Evolutionary conservation across 129 eudicot genomes (phyloP), one percentile per base, ranked within the genome.

Genomic region (Artemisia annua): DNA sequence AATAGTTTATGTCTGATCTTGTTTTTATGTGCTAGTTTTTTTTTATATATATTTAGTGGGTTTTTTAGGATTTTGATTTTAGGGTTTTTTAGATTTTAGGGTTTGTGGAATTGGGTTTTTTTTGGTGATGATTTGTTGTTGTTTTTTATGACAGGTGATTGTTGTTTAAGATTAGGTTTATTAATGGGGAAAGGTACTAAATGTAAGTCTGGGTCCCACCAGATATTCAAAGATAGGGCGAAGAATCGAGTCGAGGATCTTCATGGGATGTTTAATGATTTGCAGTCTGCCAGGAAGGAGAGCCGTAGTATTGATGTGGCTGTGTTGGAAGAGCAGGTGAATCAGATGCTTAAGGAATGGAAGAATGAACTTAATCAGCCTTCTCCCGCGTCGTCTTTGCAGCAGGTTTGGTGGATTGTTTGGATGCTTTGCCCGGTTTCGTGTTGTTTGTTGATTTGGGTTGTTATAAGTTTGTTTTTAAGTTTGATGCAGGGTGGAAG

Each of bases 341-440:
- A 90, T 78, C 97, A 90, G 84, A 83, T 90, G 89, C 96, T 94
- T 13, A 85, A 89, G 2, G 99, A 94, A 78, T 94, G 96, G 97
- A 88, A 94, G 78, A 71, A 87, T 73, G 99, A 94, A 74, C 96
- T 94, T 69, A 90, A 88, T 11, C 85, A 90, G 72, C 99, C 96
- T 30, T 88, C 99, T 0, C 97, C 97, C 10, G 97, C 99, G 16
- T 80, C 97, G 26, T 90, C 99, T 11, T 71, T 86, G 39, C 99
- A 81, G 46, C 84, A 90, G 86, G 96, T 15, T 52, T 52, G n/a
- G 17, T 5, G 7, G 13, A 15, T 1, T 11, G 16, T 52, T 52
- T 52, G 6, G 13, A 5, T 12, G 19, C 3, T 1, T 15, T n/a
- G 4, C 18, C n/a, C n/a, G 12, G 10, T 57, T 17, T 57, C 3